Evolutionary conservation across 371 early-diverging fungal species (phyloP).

Genomic region (Encephalitozoon hellem): DNA sequence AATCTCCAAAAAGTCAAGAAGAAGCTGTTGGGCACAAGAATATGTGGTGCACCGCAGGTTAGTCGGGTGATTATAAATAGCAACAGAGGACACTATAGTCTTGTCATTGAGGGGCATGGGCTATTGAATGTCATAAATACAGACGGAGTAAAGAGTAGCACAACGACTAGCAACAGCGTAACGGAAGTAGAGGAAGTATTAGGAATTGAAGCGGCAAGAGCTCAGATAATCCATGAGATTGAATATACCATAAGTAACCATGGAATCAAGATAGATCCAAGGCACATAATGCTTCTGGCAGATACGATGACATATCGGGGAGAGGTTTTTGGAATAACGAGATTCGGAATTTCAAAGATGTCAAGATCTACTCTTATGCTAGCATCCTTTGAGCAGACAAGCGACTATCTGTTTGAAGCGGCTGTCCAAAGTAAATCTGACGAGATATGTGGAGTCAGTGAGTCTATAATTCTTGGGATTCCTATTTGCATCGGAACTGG

Average conservation of each 20-base stretch:
- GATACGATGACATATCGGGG: conserved; percentile 98
- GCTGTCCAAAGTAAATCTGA: conserved; percentile 81
- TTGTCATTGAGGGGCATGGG: conserved; percentile 86
- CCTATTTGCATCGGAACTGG: conserved; percentile 94
- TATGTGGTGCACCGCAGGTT: conserved; percentile 74
- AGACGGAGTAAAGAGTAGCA: conserved; percentile 65
- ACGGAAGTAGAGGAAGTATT: conserved; percentile 80
- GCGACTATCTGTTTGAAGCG: conserved; percentile 94
- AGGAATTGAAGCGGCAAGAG: conserved; percentile 90
- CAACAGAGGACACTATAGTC: conserved; percentile 55
- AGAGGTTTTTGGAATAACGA: conserved; percentile 90
- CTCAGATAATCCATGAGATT: conserved; percentile 70
- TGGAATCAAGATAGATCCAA: conserved; percentile 87
- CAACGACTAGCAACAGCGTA: conserved; percentile 78
- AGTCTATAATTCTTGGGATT: conserved; percentile 95
- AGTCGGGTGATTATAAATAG: conserved; percentile 76
- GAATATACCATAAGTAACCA: conserved; percentile 73
- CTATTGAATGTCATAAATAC: conserved; percentile 74
- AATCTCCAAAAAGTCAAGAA: conserved; percentile 73
- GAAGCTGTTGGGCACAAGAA: conserved; percentile 67
- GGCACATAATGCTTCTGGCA: conserved; percentile 90
- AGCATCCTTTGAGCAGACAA: conserved; percentile 97
- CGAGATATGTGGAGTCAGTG: conserved; percentile 83
- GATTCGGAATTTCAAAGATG: conserved; percentile 97
- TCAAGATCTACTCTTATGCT: conserved; percentile 94